A percentile compares a stretch with the other conserved stretches of the same genome.
These are phyloP conservation scores for Citrus unshiu DNA, from an alignment of 345 rosid species.

Conservation along the genomic window DNA sequence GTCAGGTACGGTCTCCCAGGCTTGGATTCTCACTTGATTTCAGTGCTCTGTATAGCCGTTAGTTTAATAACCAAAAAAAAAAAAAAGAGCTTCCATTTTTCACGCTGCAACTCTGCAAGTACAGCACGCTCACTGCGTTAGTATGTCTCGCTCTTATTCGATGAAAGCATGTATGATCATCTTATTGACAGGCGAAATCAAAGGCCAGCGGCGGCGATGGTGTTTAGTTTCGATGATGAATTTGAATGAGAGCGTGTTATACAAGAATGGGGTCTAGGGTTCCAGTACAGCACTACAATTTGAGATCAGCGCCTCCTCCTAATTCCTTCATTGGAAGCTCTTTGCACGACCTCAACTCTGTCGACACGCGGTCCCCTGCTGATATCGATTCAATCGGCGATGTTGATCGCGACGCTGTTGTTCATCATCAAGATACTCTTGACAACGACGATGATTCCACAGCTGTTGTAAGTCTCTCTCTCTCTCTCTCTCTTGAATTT, in stretches of 20 bases:
- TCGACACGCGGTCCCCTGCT: constrained; percentile 46
- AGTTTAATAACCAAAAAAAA: no score
- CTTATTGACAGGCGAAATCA: constrained; percentile 2
- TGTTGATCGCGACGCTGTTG: constrained; percentile 30
- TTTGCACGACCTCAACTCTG: constrained; percentile 83
- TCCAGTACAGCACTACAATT: constrained; percentile 66
- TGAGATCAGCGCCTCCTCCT: constrained; percentile 39
- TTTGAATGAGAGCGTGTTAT: neutral
- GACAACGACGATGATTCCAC: constrained; percentile 49
- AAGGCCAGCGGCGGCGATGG: neutral
- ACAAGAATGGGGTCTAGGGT: constrained; percentile 70
- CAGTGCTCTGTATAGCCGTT: constrained; percentile 33
- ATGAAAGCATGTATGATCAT: neutral
- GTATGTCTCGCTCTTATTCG: neutral
- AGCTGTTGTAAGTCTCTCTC: constrained; percentile 39
- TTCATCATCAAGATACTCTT: constrained; percentile 30
- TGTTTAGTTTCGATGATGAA: neutral
- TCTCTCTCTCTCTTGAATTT: neutral
- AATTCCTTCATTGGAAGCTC: constrained; percentile 61
- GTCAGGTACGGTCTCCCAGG: constrained; percentile 49
- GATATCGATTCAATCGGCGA: constrained; percentile 39
- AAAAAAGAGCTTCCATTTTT: constrained; percentile 1
- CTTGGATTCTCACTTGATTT: constrained; percentile 25
- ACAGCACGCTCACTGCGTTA: neutral
- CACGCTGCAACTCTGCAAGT: neutral